phyloP scores from a whole-genome alignment of 2,329 filamentous ascomycete species.

The Diaporthe citrichinensis region DNA sequence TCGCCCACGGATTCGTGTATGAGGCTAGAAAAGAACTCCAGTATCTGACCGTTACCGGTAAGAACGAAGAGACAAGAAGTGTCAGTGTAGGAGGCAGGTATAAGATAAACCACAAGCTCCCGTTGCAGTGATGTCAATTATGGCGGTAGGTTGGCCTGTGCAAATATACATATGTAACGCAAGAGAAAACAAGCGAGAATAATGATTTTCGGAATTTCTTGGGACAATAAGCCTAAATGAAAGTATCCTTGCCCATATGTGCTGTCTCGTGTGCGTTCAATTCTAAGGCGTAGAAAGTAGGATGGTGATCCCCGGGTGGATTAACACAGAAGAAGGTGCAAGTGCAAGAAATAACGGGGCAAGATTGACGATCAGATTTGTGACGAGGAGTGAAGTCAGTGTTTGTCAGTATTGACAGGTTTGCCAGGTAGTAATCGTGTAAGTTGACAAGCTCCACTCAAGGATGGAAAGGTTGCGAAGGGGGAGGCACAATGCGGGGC shows the following conservation, averaged over 20 bases:
- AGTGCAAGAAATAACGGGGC: no score
- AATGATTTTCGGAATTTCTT: no score
- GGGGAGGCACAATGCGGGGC: constrained; percentile 36
- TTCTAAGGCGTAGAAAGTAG: not conserved
- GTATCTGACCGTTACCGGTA: not conserved
- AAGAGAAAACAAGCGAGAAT: no score
- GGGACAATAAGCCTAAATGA: not conserved
- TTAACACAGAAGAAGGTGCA: no score
- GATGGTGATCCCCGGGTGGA: not conserved
- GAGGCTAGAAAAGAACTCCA: not conserved
- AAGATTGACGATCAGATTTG: not conserved
- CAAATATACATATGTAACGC: no score
- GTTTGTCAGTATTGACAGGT: not conserved
- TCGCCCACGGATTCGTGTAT: constrained; percentile 7
- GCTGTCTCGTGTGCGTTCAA: not conserved
- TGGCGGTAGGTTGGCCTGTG: not conserved
- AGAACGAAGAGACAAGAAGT: not conserved
- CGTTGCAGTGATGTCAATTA: not conserved
- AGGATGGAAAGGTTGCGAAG: not conserved
- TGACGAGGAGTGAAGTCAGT: not conserved
- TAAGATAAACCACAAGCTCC: not conserved
- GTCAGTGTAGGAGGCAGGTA: not conserved
- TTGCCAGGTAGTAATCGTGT: not conserved
- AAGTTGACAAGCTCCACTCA: not conserved
- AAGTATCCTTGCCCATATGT: not conserved